A percentile compares a stretch with the other conserved stretches of the same genome.
These are phyloP conservation scores for Ambrosia trifida DNA, from an alignment of 129 eudicot genomes.

Conservation along the genomic window DNA sequence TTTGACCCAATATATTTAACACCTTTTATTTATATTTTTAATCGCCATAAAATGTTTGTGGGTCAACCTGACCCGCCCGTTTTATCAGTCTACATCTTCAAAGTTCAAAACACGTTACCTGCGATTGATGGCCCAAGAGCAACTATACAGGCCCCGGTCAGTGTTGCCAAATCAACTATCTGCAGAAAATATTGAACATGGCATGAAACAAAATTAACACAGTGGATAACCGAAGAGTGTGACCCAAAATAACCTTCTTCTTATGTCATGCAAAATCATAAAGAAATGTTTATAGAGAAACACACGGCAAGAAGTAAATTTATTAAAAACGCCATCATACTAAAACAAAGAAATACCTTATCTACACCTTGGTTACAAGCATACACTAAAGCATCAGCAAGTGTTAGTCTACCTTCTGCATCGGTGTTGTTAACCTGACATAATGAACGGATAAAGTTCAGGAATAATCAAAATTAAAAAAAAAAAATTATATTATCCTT, in stretches of 20 bases:
- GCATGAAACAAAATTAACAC: conserved; percentile 8
- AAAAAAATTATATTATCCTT: too few species aligned
- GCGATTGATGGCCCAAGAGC: conserved; percentile 99
- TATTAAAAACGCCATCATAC: neutral
- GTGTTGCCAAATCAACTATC: conserved; percentile 93
- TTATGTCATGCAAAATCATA: conserved; percentile 1
- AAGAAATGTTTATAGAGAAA: neutral
- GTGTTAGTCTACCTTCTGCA: conserved; percentile 99
- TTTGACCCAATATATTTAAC: too few species aligned
- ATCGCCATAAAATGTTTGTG: neutral
- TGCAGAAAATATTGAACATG: conserved; percentile 40
- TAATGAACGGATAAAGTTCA: conserved; percentile 11
- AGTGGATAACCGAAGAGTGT: neutral
- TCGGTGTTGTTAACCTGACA: conserved; percentile 97
- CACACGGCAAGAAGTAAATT: neutral
- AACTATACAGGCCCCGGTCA: conserved; percentile 94
- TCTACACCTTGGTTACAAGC: conserved; percentile 99
- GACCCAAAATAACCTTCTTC: too few species aligned
- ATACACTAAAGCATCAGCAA: conserved; percentile 97
- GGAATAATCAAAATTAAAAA: too few species aligned
- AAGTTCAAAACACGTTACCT: conserved; percentile 51
- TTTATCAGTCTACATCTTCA: neutral
- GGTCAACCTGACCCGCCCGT: neutral
- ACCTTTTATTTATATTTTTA: too few species aligned
- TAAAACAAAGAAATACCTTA: conserved; percentile 55